A percentile compares a stretch with the other conserved stretches of the same genome.
These are phyloP conservation scores for Lentinula edodes DNA, from an alignment of 768 basidiomycete species.

Conservation along the genomic window DNA sequence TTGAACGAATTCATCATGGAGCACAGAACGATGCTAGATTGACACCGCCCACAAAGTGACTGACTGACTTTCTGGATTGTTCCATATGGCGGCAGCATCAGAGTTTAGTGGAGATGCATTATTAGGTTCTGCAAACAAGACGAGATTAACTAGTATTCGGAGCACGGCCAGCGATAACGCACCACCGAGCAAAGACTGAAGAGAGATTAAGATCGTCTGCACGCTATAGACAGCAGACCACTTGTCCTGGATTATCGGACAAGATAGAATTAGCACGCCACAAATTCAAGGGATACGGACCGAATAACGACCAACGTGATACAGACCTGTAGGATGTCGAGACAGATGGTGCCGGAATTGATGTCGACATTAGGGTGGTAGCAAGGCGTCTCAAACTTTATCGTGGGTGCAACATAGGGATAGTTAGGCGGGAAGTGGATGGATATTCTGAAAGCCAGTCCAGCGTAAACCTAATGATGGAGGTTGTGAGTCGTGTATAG, in stretches of 20 bases:
- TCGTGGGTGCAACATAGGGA: conserved; percentile 78
- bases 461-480: conserved; percentile 60
- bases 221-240: conserved; percentile 94
- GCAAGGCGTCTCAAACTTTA: conserved; percentile 87
- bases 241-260: conserved; percentile 56
- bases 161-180: conserved; percentile 16
- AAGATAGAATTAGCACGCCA: not conserved
- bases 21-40: not conserved
- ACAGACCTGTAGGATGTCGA: conserved; percentile 81
- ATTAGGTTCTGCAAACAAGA: conserved; percentile 65
- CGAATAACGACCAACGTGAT: not conserved
- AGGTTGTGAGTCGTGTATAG: not conserved
- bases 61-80: conserved; percentile 50
- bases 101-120: conserved; percentile 87
- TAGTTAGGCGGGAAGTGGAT: conserved; percentile 86
- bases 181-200: conserved; percentile 89
- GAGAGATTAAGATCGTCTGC: conserved; percentile 80
- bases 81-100: conserved; percentile 83
- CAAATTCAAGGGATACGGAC: not conserved
- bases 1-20: not conserved
- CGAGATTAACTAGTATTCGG: not conserved
- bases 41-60: not conserved
- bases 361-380: conserved; percentile 92
- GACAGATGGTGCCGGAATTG: conserved; percentile 67
- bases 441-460: conserved; percentile 75